Evolutionary conservation across 1,284 basidiomycete species (phyloP).

Genomic region (Microstroma glucosiphilum): DNA sequence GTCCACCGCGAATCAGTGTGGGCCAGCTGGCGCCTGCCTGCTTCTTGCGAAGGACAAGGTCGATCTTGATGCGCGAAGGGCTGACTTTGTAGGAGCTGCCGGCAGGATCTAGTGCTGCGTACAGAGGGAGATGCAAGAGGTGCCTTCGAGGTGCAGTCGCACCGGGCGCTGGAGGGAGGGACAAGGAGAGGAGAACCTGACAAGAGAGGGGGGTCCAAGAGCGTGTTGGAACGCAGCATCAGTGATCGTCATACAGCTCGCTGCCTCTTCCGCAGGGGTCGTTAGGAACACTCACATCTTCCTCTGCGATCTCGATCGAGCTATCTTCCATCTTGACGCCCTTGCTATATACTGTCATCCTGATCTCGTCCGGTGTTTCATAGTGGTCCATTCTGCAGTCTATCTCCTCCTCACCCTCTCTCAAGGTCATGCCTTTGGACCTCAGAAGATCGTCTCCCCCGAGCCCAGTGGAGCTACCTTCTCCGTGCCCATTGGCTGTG

Average conservation of each 20-base stretch:
- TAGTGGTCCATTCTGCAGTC: slow-evolving; percentile 48
- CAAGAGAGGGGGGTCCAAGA: too few species aligned
- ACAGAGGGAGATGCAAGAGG: slow-evolving; percentile 2
- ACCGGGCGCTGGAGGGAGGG: slow-evolving; percentile 22
- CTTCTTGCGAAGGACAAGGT: slow-evolving; percentile 43
- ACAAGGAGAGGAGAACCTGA: slow-evolving; percentile 27
- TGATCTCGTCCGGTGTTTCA: slow-evolving; percentile 45
- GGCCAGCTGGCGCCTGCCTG: slow-evolving; percentile 43
- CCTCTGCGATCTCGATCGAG: slow-evolving; percentile 30
- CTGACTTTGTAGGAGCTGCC: slow-evolving; percentile 31
- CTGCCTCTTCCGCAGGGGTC: too few species aligned
- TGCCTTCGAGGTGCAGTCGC: neutral
- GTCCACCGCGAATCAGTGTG: slow-evolving; percentile 37
- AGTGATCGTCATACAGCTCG: too few species aligned
- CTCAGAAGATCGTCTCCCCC: neutral
- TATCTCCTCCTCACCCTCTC: slow-evolving; percentile 19
- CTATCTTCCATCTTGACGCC: slow-evolving; percentile 29
- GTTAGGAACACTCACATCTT: slow-evolving; percentile 12
- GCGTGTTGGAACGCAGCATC: too few species aligned
- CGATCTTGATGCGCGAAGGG: slow-evolving; percentile 48
- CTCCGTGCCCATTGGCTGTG: neutral
- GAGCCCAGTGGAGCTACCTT: too few species aligned
- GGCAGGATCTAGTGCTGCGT: slow-evolving; percentile 4
- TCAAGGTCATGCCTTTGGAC: neutral
- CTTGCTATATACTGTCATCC: slow-evolving; percentile 46